Evolutionary conservation across 2,329 filamentous ascomycete genomes (phyloP).

Genomic region (Colletotrichum liaoningense): DNA sequence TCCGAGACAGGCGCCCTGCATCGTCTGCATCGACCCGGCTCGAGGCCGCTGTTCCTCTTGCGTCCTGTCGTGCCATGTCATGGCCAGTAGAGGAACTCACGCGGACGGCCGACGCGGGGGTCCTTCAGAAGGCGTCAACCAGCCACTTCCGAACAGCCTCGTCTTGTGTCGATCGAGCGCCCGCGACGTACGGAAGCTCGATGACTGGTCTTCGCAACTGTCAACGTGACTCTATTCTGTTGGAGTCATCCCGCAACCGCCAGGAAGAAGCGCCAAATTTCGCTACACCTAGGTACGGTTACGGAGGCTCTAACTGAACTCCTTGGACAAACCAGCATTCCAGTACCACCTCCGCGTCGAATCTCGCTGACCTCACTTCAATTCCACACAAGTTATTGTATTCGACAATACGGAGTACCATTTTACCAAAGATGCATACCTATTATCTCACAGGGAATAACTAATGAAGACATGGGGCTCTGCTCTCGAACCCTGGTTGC

Average conservation of each 20-base stretch:
- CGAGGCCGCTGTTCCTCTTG: slow-evolving; percentile 4
- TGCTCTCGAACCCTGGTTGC: not conserved
- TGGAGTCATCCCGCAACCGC: not conserved
- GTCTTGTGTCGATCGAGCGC: not conserved
- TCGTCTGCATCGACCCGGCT: not conserved
- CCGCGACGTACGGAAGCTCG: not conserved
- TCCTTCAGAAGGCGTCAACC: not conserved
- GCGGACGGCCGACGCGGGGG: slow-evolving; percentile 5
- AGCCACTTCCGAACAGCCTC: not conserved
- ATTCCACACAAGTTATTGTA: not conserved
- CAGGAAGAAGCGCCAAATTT: not conserved
- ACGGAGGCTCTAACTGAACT: not conserved
- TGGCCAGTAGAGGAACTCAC: slow-evolving; percentile 1
- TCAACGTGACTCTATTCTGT: not conserved
- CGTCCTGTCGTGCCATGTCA: not conserved
- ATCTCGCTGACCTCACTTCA: not conserved
- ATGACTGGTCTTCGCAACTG: not conserved
- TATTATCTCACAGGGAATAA: too few relatives aligned
- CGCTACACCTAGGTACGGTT: too few relatives aligned
- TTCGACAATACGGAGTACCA: not conserved
- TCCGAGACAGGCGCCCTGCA: slow-evolving; percentile 9
- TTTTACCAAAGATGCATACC: too few relatives aligned
- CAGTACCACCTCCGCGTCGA: not conserved
- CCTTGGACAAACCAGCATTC: not conserved
- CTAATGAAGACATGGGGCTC: not conserved